Evolutionary conservation across 2,329 filamentous ascomycete species (phyloP), one percentile per base, ranked within the genome.

Genomic region (Ascochyta fabae): DNA sequence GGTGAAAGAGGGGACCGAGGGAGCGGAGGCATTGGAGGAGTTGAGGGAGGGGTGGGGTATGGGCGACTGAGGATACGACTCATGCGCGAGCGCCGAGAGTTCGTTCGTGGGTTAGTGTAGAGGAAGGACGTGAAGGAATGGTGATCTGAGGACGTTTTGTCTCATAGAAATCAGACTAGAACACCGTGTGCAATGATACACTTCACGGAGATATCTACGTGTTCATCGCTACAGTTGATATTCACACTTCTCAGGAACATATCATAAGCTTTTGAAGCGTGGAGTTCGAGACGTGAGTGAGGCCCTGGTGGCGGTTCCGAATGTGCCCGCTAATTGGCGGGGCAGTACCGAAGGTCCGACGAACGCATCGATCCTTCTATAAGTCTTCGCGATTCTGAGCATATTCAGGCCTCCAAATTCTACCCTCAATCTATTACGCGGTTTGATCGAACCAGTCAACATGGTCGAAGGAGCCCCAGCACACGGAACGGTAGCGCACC

Each of bases 401-500:
- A 24, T 19, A 8, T 26, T 16, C 15, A 13, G 13, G 22, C 12
- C 22, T 2, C 13, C 15, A 22, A 10, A 19, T 23, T 19, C 6
- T 31, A 31, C 9, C 13, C n/a, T n/a, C 27, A 40, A 8, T 36
- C 4, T 29, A 19, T 33, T 4, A 13, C 13, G 4, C 16, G 1
- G 19, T 8, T 8, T 4, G 12, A 10, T 12, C 4, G 15, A 10
- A n/a, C 36, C 31, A 36, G n/a, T 34, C 41, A 50, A 36, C 9
- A 64, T 65, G 50, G 59, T 69, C 48, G 78, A 79, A 82, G 85
- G 84, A 48, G 84, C 84, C 13, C 80, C 83, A 12, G 72, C 75
- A 46, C 80, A 87, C 65, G 86, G 86, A 61, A 81, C 83, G 53
- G 80, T 86, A 31, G 81, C 84, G 16, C 86, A 96, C 74, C 86